Conservation (phyloP, 495 filamentous ascomycete species). For the Aspergillus indologenus region DNA sequence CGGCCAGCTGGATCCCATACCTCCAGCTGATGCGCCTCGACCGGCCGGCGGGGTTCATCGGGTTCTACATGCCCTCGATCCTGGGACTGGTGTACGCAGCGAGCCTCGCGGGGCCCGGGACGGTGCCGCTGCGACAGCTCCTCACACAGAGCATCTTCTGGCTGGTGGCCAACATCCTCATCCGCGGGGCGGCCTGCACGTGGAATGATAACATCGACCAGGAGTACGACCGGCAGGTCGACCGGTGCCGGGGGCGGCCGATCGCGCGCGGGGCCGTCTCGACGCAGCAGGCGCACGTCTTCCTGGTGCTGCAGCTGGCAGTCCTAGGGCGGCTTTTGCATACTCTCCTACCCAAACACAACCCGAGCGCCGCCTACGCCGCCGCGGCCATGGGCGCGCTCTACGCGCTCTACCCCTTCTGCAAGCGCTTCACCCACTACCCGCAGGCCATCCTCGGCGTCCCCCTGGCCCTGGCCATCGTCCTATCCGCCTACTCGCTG, state of each 20-base stretch:
- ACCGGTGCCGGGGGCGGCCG: slow-evolving; percentile 36
- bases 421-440: slow-evolving; percentile 1
- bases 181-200: slow-evolving; percentile 33
- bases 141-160: background rate
- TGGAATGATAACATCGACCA: slow-evolving; percentile 49
- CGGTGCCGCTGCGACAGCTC: too few species aligned
- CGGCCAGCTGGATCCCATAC: too few species aligned
- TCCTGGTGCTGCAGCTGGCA: slow-evolving; percentile 15
- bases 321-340: background rate
- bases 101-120: too few species aligned
- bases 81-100: too few species aligned
- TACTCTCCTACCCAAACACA: background rate
- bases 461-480: background rate
- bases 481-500: background rate
- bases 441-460: background rate
- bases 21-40: too few species aligned
- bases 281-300: slow-evolving; percentile 27
- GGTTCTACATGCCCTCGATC: too few species aligned
- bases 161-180: slow-evolving; percentile 19
- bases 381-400: background rate
- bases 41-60: too few species aligned
- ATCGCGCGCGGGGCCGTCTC: slow-evolving; percentile 47
- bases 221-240: slow-evolving; percentile 40
- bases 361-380: too few species aligned
- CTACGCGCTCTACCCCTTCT: background rate